Percentiles rank a stretch among this genome's conserved stretches.
These are phyloP conservation scores for Penicillium sp. DNA, from an alignment of 2,329 filamentous ascomycete species.

Conservation along the genomic window DNA sequence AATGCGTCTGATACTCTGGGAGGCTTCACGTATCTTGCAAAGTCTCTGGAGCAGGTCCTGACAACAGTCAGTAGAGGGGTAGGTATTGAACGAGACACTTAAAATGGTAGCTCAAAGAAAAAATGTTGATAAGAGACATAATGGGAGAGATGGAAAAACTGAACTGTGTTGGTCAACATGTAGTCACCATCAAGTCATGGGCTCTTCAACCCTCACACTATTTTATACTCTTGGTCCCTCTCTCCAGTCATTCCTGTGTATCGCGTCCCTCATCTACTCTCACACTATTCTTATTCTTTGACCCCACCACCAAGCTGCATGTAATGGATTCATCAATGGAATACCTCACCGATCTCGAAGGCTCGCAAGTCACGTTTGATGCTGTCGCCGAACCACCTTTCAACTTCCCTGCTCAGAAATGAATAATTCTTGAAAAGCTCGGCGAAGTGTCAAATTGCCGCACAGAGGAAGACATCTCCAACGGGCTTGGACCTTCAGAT, in stretches of 20 bases:
- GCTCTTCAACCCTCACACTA: no score
- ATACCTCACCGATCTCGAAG: constrained; percentile 7
- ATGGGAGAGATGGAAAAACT: not conserved
- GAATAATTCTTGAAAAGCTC: constrained; percentile 7
- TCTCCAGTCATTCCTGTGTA: no score
- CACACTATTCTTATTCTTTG: not conserved
- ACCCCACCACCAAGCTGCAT: not conserved
- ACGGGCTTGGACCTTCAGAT: not conserved
- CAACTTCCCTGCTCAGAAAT: constrained; percentile 6
- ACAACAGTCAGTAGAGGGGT: not conserved
- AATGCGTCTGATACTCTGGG: no score
- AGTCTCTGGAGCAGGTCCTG: not conserved
- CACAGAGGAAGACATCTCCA: constrained; percentile 1
- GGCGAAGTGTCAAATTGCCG: not conserved
- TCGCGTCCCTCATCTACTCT: constrained; percentile 5
- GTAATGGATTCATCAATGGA: constrained; percentile 2
- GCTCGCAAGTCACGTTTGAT: constrained; percentile 5
- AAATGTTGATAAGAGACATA: not conserved
- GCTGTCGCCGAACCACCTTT: constrained; percentile 3
- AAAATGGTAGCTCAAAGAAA: not conserved
- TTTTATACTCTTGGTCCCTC: no score
- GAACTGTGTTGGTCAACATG: constrained; percentile 3
- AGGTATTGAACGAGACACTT: not conserved
- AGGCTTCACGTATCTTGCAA: no score
- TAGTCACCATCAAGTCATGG: not conserved